Evolutionary conservation across 306 rosid species (phyloP), one percentile per base, ranked within the genome.

Genomic region (Pyrus communis): DNA sequence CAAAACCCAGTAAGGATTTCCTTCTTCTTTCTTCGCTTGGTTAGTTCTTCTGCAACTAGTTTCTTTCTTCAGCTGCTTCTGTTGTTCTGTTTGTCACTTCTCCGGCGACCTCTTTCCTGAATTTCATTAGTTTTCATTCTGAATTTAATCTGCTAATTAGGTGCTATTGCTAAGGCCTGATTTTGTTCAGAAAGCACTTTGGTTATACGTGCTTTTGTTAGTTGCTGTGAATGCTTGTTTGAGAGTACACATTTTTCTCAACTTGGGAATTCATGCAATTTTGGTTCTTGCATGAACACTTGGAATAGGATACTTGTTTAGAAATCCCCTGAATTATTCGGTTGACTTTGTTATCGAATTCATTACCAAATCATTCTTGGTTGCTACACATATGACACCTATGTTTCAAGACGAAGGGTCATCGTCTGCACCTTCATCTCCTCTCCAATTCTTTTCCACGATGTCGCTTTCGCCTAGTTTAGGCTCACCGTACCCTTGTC

Each of bases 341-440:
- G 21, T 7, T 17, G 43, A 64, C 12, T 60, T 74, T 52, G 42
- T 73, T 86, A 66, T 42, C 76, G 70, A 35, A n/a, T 67, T 83
- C 69, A 19, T 62, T 83, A 71, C 81, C 82, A 31, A 74, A 80
- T 45, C n/a, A 81, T 71, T 67, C 49, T 65, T 75, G 88, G 35
- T 79, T 79, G 82, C 80, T 83, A 33, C 71, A 79, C 54, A 15
- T 57, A 57, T 82, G 82, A 74, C 75, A 70, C 72, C 87, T 59
- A 83, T 86, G 89, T 84, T 85, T 75, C 93, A 88, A 84, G 93
- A 91, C 59, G 97, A 91, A 80, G 91, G 93, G 33, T 85, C 91
- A 11, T 89, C 93, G 64, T 89, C 89, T 75, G 90, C 84, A 67
- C 86, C 85, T 78, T 89, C 84, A 57, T 88, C 88, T 76, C 86